Base-by-base conservation (phyloP, 2,329 filamentous ascomycete species). In the Bipolaris sorokiniana region DNA sequence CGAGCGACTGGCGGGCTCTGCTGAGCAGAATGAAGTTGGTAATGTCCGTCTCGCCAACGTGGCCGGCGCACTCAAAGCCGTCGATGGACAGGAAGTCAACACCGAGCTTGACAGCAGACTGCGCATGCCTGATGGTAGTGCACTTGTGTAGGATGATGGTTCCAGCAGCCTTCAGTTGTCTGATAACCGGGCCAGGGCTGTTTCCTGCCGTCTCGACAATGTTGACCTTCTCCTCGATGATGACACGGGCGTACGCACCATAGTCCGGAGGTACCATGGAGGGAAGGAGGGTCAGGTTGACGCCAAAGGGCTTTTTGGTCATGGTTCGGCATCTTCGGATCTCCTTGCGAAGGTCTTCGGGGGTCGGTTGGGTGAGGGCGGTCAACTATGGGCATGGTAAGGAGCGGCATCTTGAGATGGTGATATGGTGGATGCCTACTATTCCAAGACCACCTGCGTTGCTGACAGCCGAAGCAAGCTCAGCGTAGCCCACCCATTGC, bases 31-130 rank as follows among this genome's bases (percentile, higher is more conserved):
- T 93, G 76, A 95, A 92, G 80, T 95, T 95, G 59, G 91, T 93
- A 68, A 95, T 92, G 77, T 95, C 91, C 58, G 85, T 88, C 82
- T 95, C 91, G 74, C 91, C 91, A 53, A 95, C 91, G 81, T 95
- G 91, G 65, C 87, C 95, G 41, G 92, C 95, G 80, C 95, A 99
- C 79, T 99, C 95, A 75, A 99, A 98, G 41, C 95, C 95, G 75
- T 99, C 95, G 68, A 99, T 98, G 65, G 89, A 93, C 56, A 99
- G 81, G 79, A 99, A 98, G 78, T 99, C 95, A 4, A 97, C 95
- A 62, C 95, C 95, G 37, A 98, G 87, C 79, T 96, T 97, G 57
- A 96, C 85, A 47, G 95, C 95, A 64, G 90, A 92, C 77, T 92
- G 86, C 18, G 95, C 95, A 76, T 99, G 95, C 53, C 92, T 84